Evolutionary conservation across 345 rosid genomes (phyloP), one percentile per base, ranked within the genome.

Genomic region (Gossypium bickii): DNA sequence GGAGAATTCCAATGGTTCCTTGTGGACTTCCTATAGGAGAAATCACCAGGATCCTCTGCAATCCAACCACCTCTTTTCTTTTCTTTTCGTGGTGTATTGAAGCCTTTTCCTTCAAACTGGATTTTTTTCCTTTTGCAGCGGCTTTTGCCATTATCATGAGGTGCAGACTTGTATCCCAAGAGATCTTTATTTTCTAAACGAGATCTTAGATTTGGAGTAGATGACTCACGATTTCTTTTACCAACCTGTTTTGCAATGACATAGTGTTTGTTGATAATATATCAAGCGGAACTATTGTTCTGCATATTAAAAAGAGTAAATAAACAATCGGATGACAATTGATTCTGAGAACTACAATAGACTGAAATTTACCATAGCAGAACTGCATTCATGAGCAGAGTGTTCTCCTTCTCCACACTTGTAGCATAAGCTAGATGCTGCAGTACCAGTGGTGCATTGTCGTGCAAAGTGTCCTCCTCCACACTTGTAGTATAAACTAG

Each of bases 341-440:
- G 22, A 58, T 20, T 72, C 15, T 24, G 34, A 29, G 34, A 29
- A 29, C 34, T 29, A 29, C 4, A 29, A 29, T 29, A 29, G 9
- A 29, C 51, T 38, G 34, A 73, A 62, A 29, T 80, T 61, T 74
- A 85, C 97, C 89, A 83, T 87, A 24, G 80, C 45, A 16, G 88
- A 84, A 79, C 77, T 80, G 81, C 97, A 94, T 66, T 89, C 93
- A 29, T 90, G 93, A 25, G 93, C 91, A 81, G 90, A 90, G 83
- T 92, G 97, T 64, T 97, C 97, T 51, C 12, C 85, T 82, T 78
- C 88, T 10, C 89, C 86, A 77, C 95, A 92, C 48, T 43, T 89
- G 83, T 81, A 92, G 87, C 98, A 91, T 45, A 80, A 63, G 74
- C 80, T 78, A 47, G 86, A 80, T 38, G 84, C 34, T 29, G 34